phyloP scores from a whole-genome alignment of 257 asterid species.

The Echium plantagineum region DNA sequence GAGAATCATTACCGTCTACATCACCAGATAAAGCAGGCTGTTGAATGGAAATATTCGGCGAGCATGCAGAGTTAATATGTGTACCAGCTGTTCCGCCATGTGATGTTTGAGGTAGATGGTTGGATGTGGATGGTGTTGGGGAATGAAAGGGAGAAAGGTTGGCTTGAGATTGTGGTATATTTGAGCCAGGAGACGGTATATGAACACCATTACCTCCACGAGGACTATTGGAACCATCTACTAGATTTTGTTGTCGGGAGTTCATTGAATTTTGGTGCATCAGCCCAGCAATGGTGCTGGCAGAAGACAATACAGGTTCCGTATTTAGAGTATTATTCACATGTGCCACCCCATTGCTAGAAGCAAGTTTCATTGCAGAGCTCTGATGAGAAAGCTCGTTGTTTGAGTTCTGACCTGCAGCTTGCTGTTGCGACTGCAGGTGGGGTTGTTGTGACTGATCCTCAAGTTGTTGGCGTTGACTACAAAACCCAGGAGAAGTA shows the following conservation, averaged over 20 bases:
- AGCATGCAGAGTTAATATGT: slow-evolving; percentile 32
- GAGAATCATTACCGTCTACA: slow-evolving; percentile 63
- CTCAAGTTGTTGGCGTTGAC: slow-evolving; percentile 51
- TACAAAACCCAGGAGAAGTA: slow-evolving; percentile 47
- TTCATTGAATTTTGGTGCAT: slow-evolving; percentile 74
- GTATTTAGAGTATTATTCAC: slow-evolving; percentile 32
- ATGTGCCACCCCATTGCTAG: slow-evolving; percentile 38
- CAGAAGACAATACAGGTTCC: slow-evolving; percentile 34
- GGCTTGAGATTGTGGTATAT: slow-evolving; percentile 42
- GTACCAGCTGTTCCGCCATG: slow-evolving; percentile 34
- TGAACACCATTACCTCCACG: slow-evolving; percentile 44
- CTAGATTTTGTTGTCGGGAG: slow-evolving; percentile 48
- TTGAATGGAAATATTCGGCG: slow-evolving; percentile 54
- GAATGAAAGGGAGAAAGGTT: slow-evolving; percentile 56
- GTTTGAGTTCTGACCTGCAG: slow-evolving; percentile 41
- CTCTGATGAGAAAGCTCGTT: slow-evolving; percentile 38
- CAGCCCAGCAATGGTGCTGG: slow-evolving; percentile 34
- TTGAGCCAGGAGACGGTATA: slow-evolving; percentile 65
- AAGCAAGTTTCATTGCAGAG: slow-evolving; percentile 34
- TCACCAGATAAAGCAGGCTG: slow-evolving; percentile 56
- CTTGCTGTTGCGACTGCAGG: slow-evolving; percentile 20
- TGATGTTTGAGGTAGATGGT: slow-evolving; percentile 42
- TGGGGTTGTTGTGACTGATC: slow-evolving; percentile 41
- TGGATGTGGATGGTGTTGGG: slow-evolving; percentile 61
- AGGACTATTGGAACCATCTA: slow-evolving; percentile 31